A percentile compares a stretch with the other conserved stretches of the same genome.
Conservation (phyloP, 1,284 basidiomycete species). For the Marasmius tenuissimus region DNA sequence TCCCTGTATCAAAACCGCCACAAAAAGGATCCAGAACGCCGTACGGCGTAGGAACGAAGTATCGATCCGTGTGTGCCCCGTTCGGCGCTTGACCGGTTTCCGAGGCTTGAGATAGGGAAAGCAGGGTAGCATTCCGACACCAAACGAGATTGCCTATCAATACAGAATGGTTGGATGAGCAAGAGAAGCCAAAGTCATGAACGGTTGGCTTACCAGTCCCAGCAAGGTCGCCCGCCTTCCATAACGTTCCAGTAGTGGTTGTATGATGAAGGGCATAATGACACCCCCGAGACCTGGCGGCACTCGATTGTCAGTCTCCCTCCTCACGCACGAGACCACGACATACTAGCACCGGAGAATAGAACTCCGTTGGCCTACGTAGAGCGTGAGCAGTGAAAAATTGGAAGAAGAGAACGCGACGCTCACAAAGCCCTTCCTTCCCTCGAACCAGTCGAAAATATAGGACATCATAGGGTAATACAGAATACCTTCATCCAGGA, state of each 20-base stretch:
- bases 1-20: conserved; percentile 1
- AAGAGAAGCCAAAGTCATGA: not conserved
- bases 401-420: not conserved
- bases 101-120: conserved; percentile 11
- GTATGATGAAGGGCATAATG: conserved; percentile 9
- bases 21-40: conserved; percentile 12
- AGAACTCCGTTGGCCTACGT: conserved; percentile 12
- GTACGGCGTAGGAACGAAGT: conserved; percentile 1
- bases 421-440: conserved; percentile 12
- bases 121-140: conserved; percentile 5
- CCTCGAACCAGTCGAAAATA: conserved; percentile 14
- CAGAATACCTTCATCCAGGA: conserved; percentile 5
- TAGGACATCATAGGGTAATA: conserved; percentile 15
- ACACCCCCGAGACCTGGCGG: conserved; percentile 9
- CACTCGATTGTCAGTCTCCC: not conserved
- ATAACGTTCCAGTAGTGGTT: conserved; percentile 5
- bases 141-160: conserved; percentile 4
- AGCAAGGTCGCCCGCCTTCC: conserved; percentile 11
- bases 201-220: conserved; percentile 1
- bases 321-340: not conserved
- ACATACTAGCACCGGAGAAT: conserved; percentile 15
- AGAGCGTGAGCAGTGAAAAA: not conserved
- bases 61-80: not conserved
- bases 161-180: not conserved
- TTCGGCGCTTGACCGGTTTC: conserved; percentile 3